A percentile compares a stretch with the other conserved stretches of the same genome.
These are phyloP conservation scores for Dipodascopsis uninucleata DNA, from an alignment of 805 yeast species.

Conservation along the genomic window DNA sequence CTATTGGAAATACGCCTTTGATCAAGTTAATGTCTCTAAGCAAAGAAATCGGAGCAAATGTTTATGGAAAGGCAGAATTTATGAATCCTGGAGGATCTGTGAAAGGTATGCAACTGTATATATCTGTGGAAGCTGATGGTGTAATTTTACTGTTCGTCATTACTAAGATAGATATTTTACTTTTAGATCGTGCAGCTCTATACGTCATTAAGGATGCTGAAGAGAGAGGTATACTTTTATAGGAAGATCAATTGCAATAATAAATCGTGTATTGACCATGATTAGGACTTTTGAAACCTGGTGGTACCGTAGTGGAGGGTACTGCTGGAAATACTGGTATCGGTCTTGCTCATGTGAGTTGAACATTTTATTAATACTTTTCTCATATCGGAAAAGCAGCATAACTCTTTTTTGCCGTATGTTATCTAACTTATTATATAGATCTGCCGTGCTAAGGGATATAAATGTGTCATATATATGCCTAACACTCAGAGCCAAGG, in stretches of 20 bases:
- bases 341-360: conserved; percentile 63
- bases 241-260: not conserved
- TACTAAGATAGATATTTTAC: not conserved
- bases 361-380: not conserved
- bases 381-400: not conserved
- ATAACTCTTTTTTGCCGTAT: not conserved
- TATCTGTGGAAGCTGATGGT: not conserved
- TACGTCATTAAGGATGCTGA: conserved; percentile 79
- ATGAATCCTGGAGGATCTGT: conserved; percentile 94
- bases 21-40: conserved; percentile 57
- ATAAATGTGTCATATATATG: conserved; percentile 82
- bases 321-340: conserved; percentile 97
- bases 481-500: conserved; percentile 84
- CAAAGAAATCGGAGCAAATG: conserved; percentile 59
- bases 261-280: not conserved
- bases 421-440: conserved; percentile 34
- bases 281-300: conserved; percentile 52
- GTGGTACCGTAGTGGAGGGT: conserved; percentile 88
- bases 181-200: conserved; percentile 73
- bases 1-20: conserved; percentile 92
- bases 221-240: conserved; percentile 43
- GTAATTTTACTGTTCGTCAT: too few relatives aligned
- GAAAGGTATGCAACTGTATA: conserved; percentile 40
- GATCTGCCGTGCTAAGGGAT: conserved; percentile 71
- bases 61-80: conserved; percentile 87